Evolutionary conservation across 441 rosid species (phyloP).

Genomic region (Corymbia calophylla): DNA sequence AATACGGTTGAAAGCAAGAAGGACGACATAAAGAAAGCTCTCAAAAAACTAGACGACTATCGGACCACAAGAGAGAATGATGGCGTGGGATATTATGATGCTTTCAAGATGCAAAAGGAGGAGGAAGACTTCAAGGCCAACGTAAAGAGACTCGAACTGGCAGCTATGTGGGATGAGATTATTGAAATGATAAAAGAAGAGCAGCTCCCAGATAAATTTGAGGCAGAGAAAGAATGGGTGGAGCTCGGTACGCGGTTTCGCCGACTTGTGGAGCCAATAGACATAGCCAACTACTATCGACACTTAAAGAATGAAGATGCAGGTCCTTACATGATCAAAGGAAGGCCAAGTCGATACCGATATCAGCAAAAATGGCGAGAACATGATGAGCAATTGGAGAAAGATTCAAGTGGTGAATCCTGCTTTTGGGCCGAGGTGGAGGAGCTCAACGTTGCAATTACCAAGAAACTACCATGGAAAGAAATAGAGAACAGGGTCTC

Average conservation of each 20-base stretch:
- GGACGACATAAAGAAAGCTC: conserved; percentile 8
- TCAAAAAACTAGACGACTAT: conserved; percentile 31
- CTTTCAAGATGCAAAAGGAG: conserved; percentile 38
- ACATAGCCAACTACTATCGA: conserved; percentile 75
- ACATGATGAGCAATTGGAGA: conserved; percentile 16
- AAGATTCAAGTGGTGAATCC: conserved; percentile 20
- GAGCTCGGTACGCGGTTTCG: conserved; percentile 44
- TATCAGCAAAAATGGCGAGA: conserved; percentile 62
- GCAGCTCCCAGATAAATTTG: conserved; percentile 65
- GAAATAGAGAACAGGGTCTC: conserved; percentile 5
- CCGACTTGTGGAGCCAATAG: conserved; percentile 64
- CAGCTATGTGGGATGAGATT: conserved; percentile 61
- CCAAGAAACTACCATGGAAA: background rate
- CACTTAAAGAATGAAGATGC: conserved; percentile 78
- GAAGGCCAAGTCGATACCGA: conserved; percentile 66
- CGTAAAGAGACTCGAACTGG: conserved; percentile 57
- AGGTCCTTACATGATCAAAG: conserved; percentile 53
- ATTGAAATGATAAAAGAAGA: conserved; percentile 51
- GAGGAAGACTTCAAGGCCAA: conserved; percentile 60
- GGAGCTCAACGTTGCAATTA: conserved; percentile 35
- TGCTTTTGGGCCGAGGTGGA: conserved; percentile 78
- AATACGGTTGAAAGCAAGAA: conserved; percentile 13
- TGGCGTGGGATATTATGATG: conserved; percentile 50
- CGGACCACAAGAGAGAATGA: conserved; percentile 24
- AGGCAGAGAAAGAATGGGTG: conserved; percentile 31